phyloP scores from a whole-genome alignment of 495 filamentous ascomycete genomes.

The Evernia prunastri region DNA sequence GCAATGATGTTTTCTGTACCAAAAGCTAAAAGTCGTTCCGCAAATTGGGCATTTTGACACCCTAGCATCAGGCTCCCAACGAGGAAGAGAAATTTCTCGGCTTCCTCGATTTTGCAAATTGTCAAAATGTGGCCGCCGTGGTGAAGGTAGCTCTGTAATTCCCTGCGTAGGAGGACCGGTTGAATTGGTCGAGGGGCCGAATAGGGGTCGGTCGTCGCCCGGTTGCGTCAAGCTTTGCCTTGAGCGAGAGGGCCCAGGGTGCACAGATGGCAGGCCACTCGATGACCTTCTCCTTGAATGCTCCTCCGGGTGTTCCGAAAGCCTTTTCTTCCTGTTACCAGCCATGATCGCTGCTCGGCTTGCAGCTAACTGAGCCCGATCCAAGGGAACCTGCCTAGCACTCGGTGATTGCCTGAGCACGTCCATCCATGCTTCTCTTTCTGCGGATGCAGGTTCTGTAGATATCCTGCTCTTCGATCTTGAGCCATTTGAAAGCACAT shows the following conservation, averaged over 20 bases:
- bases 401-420: conserved; percentile 16
- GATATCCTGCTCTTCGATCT: conserved; percentile 2
- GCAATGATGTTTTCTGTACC: conserved; percentile 88
- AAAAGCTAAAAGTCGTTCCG: conserved; percentile 67
- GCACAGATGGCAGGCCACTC: conserved; percentile 18
- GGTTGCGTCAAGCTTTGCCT: conserved; percentile 11
- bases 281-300: conserved; percentile 19
- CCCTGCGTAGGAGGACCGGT: conserved; percentile 10
- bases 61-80: conserved; percentile 82
- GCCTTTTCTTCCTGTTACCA: conserved; percentile 24
- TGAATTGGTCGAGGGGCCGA: conserved; percentile 1
- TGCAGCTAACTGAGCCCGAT: conserved; percentile 17
- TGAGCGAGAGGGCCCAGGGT: neutral
- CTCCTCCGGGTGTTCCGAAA: conserved; percentile 21
- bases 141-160: conserved; percentile 19
- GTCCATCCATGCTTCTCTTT: conserved; percentile 23
- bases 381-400: conserved; percentile 1
- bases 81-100: conserved; percentile 46
- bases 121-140: conserved; percentile 19
- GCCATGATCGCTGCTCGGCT: conserved; percentile 25
- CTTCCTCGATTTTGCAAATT: conserved; percentile 15
- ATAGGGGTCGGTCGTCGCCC: conserved; percentile 1
- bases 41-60: conserved; percentile 80
- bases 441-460: conserved; percentile 8
- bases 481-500: conserved; percentile 15